Base-by-base conservation (phyloP, 1,284 basidiomycete genomes). In the Peniophora sp. region DNA sequence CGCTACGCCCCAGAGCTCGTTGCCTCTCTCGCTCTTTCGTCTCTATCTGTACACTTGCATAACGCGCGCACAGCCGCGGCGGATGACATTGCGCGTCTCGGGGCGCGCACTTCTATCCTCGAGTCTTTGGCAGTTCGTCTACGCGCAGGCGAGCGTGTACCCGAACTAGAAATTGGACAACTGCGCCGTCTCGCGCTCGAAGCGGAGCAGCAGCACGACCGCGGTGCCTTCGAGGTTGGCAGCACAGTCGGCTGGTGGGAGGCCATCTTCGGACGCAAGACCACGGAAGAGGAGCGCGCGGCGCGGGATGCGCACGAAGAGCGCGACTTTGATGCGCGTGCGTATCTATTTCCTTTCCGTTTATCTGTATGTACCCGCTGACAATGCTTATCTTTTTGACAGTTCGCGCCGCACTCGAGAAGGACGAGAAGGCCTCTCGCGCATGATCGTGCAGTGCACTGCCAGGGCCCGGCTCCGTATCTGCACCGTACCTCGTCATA, bases 1-100 rank as follows among this genome's bases (percentile, higher is more conserved):
- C 58, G 52, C 23, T 74, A 76, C 62, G 55, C 73, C 54, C 76
- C 76, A 22, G 78, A 81, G 52, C 64, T 81, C 34, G 54, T 82
- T 56, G 79, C 76, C 61, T 75, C 79, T 36, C 68, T 81, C 45
- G 79, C 80, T 22, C 68, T 84, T 53, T 80, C 75, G 46, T 82
- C 83, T 17, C 61, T 84, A 50, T 77, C 80, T 41, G 77, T 83
- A 52, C 82, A 85, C 63, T 67, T 82, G 34, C 69, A 83, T 41
- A 70, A 68, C 59, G 72, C 76, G 51, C 71, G 76, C 53, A 74
- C 70, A 45, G 59, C 60, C 2, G 69, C 70, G 45, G 73, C 70
- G 50, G 74, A 77, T 44, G 75, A 81, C 55, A 72, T 71, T 48
- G 68, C 72, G 17, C 73, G 73, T 38, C 62, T 73, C 44, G 61